These are phyloP conservation scores for Sarocladium brachiariae DNA, from an alignment of 2,329 filamentous ascomycete species.

Conservation along the genomic window DNA sequence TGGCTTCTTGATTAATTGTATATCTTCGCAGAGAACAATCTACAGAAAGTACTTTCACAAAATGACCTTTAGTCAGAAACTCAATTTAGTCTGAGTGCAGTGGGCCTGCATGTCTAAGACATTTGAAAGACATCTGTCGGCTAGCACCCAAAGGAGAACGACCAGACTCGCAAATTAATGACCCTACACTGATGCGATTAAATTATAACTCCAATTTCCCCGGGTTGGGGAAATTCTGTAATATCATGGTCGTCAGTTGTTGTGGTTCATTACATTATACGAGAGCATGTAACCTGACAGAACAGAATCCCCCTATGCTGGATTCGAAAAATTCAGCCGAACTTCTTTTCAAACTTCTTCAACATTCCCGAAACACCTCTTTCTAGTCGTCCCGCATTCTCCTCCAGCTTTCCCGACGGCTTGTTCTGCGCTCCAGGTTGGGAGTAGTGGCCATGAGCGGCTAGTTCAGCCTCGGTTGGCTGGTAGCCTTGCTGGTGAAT, in stretches of 20 bases:
- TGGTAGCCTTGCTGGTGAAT: conserved; percentile 65
- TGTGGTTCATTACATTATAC: too few relatives aligned
- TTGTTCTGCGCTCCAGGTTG: conserved; percentile 38
- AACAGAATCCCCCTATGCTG: background rate
- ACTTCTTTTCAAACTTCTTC: conserved; percentile 74
- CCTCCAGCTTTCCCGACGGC: conserved; percentile 49
- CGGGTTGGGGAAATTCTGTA: too few relatives aligned
- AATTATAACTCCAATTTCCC: too few relatives aligned
- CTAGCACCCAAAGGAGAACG: background rate
- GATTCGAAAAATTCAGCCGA: conserved; percentile 34
- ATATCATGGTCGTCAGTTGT: too few relatives aligned
- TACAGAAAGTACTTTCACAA: too few relatives aligned
- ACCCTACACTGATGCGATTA: too few relatives aligned
- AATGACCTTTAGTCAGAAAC: too few relatives aligned
- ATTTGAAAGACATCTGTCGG: background rate
- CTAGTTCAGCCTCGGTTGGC: conserved; percentile 56
- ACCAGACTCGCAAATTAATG: background rate
- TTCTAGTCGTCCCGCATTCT: conserved; percentile 60
- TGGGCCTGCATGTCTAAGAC: conserved; percentile 5
- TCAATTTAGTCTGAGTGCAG: background rate
- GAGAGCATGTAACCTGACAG: too few relatives aligned
- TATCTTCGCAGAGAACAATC: too few relatives aligned
- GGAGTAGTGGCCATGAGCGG: conserved; percentile 28
- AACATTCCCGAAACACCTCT: conserved; percentile 64
- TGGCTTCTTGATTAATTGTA: too few relatives aligned